Evolutionary conservation across 257 asterid genomes (phyloP).

Genomic region (Forsythia suspensa): DNA sequence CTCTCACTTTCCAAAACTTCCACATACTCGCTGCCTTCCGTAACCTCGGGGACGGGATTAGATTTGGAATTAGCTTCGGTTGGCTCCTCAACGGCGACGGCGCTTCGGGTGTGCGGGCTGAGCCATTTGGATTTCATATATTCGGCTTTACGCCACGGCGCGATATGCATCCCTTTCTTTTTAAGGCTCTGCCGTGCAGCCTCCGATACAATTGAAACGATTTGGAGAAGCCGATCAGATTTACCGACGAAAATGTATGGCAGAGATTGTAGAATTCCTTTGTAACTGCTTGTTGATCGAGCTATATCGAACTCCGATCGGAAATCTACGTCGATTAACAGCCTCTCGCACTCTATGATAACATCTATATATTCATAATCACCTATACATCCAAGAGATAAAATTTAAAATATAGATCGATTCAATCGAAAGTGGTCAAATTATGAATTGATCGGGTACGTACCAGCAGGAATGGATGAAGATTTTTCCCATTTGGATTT

Average conservation of each 20-base stretch:
- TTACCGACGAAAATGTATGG: conserved; percentile 85
- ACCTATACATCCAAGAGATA: conserved; percentile 34
- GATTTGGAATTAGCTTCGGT: conserved; percentile 7
- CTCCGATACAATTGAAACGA: conserved; percentile 66
- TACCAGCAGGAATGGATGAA: conserved; percentile 78
- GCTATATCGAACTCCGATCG: conserved; percentile 95
- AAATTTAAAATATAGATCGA: neutral
- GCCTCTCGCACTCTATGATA: conserved; percentile 61
- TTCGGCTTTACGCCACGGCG: conserved; percentile 94
- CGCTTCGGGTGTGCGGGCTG: conserved; percentile 50
- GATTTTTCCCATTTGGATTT: conserved; percentile 86
- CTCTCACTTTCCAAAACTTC: conserved; percentile 36
- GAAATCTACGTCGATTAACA: conserved; percentile 76
- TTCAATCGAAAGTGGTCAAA: neutral
- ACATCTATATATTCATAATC: conserved; percentile 90
- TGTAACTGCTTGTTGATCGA: conserved; percentile 70
- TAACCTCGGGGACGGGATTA: neutral
- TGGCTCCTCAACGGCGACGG: conserved; percentile 22
- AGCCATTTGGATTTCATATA: conserved; percentile 83
- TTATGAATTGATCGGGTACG: neutral
- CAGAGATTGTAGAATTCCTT: conserved; percentile 55
- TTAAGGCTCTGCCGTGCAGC: conserved; percentile 75
- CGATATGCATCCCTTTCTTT: conserved; percentile 94
- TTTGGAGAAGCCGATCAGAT: conserved; percentile 72
- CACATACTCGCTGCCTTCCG: neutral